These are phyloP conservation scores for Amanita molliuscula DNA, from an alignment of 768 basidiomycete species.

Conservation along the genomic window DNA sequence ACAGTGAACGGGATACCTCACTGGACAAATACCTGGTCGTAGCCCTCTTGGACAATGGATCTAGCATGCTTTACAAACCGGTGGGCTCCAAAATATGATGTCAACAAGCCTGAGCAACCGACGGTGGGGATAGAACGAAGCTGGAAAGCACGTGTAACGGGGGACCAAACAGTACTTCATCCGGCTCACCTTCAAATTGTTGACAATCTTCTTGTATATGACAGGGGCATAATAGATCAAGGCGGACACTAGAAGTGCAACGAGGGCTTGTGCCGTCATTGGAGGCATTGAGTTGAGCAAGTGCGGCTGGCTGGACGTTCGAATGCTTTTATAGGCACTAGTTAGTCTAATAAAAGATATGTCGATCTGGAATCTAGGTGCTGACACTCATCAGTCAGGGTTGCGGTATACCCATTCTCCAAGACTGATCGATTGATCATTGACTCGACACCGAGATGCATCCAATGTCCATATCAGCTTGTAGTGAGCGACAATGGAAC, in stretches of 20 bases:
- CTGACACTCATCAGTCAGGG: too few relatives aligned
- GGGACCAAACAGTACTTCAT: not conserved
- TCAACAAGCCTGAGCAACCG: slow-evolving; percentile 4
- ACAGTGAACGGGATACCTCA: not conserved
- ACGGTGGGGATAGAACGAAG: slow-evolving; percentile 1
- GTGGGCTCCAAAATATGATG: slow-evolving; percentile 18
- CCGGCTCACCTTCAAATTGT: not conserved
- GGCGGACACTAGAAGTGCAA: not conserved
- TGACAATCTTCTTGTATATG: not conserved
- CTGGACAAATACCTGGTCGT: slow-evolving; percentile 14
- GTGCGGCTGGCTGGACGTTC: too few relatives aligned
- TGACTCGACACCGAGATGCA: too few relatives aligned
- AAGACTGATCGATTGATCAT: too few relatives aligned
- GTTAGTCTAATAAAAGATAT: too few relatives aligned
- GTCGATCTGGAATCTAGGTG: too few relatives aligned
- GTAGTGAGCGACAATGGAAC: too few relatives aligned
- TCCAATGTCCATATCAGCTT: accelerated
- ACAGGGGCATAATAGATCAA: not conserved
- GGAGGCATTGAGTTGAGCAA: too few relatives aligned
- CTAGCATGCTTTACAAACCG: slow-evolving; percentile 14
- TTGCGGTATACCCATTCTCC: too few relatives aligned
- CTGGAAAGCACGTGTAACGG: not conserved
- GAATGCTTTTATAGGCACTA: too few relatives aligned
- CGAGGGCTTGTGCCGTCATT: not conserved
- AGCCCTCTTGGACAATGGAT: slow-evolving; percentile 21